Conservation (phyloP, 2,329 filamentous ascomycete species). For the Cytospora piceicola region DNA sequence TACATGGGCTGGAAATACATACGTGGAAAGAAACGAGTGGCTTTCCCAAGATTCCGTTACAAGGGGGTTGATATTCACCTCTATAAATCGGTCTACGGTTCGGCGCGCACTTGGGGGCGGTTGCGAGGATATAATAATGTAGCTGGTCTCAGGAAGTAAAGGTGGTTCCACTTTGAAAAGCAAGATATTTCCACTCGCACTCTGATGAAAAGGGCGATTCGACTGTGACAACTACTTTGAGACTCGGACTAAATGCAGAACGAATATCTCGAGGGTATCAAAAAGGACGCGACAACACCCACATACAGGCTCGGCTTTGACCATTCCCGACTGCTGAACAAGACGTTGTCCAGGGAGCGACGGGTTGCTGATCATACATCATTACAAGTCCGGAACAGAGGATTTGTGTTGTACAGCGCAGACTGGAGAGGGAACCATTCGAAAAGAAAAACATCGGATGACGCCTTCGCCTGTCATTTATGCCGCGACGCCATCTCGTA, state of each 20-base stretch:
- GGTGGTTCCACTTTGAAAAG: not conserved
- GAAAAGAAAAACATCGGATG: not conserved
- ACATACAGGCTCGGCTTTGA: not conserved
- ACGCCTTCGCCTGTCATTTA: constrained; percentile 15
- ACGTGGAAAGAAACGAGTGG: not conserved
- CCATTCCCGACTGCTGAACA: not conserved
- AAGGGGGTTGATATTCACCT: not conserved
- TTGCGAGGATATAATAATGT: not conserved
- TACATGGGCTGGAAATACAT: not conserved
- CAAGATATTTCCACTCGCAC: not conserved
- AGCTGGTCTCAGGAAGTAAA: not conserved
- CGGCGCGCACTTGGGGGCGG: not conserved
- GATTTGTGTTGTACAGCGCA: not conserved
- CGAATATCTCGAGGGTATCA: not conserved
- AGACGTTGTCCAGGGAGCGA: not conserved
- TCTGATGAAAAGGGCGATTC: not conserved
- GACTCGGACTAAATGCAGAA: not conserved
- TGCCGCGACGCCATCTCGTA: constrained; percentile 5
- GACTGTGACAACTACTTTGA: not conserved
- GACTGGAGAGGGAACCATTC: constrained; percentile 6
- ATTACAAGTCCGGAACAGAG: no score
- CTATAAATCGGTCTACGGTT: not conserved
- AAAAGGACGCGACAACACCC: not conserved
- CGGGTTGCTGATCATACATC: not conserved
- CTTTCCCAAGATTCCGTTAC: not conserved